These are phyloP conservation scores for Aspergillus amoenus DNA, from an alignment of 2,329 filamentous ascomycete genomes.

Conservation along the genomic window DNA sequence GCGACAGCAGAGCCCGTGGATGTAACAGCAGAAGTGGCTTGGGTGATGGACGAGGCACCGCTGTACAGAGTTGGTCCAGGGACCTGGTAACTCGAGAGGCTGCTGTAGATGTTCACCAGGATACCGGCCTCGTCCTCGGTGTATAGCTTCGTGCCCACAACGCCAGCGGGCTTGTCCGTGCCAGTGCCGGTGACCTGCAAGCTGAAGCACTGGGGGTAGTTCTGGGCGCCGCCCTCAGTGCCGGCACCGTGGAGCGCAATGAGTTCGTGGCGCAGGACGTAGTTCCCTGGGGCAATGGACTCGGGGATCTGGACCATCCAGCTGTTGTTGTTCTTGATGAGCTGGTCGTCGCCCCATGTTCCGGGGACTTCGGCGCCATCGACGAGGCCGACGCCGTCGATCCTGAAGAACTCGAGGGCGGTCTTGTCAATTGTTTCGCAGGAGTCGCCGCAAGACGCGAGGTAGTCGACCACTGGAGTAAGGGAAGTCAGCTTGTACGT, in stretches of 20 bases:
- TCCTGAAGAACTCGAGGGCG: slow-evolving; percentile 61
- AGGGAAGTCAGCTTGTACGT: neutral
- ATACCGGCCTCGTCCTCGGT: slow-evolving; percentile 56
- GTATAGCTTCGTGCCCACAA: slow-evolving; percentile 54
- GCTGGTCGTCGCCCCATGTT: slow-evolving; percentile 54
- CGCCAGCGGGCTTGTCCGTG: slow-evolving; percentile 45
- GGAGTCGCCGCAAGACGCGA: slow-evolving; percentile 56
- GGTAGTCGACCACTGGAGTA: slow-evolving; percentile 58
- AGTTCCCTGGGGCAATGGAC: slow-evolving; percentile 48
- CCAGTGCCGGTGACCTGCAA: slow-evolving; percentile 56
- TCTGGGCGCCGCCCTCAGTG: slow-evolving; percentile 45
- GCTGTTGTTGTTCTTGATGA: slow-evolving; percentile 51
- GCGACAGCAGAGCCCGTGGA: slow-evolving; percentile 11
- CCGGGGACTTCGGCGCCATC: slow-evolving; percentile 41
- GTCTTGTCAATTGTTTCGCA: slow-evolving; percentile 53
- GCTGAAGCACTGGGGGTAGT: slow-evolving; percentile 58
- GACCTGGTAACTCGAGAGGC: slow-evolving; percentile 12
- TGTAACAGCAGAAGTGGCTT: slow-evolving; percentile 17
- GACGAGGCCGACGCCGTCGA: slow-evolving; percentile 54
- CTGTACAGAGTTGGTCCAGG: slow-evolving; percentile 19
- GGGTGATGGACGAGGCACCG: slow-evolving; percentile 14
- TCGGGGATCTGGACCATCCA: slow-evolving; percentile 48
- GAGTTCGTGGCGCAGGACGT: slow-evolving; percentile 53
- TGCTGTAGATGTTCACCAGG: slow-evolving; percentile 54
- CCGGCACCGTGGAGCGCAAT: slow-evolving; percentile 50